Conservation (phyloP, 441 rosid genomes). For the Croton setiger region DNA sequence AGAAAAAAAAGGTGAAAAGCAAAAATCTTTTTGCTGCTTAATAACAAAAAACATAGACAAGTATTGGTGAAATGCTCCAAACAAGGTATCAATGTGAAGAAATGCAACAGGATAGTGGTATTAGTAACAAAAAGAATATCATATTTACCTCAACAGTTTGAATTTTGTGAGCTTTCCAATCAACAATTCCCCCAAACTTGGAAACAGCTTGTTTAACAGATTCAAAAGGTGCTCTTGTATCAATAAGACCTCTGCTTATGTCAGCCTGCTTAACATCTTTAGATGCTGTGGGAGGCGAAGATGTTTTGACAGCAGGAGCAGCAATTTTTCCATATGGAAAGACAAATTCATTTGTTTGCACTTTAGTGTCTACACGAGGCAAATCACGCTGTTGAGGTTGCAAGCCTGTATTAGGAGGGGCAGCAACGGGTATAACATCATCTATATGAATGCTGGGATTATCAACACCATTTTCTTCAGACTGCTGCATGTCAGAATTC, state of each 20-base stretch:
- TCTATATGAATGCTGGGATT: constrained; percentile 28
- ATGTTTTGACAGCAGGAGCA: constrained; percentile 21
- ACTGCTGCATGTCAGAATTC: constrained; percentile 25
- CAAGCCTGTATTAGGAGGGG: constrained; percentile 25
- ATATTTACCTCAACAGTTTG: constrained; percentile 70
- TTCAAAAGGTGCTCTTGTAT: constrained; percentile 85
- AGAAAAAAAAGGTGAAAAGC: constrained; percentile 6
- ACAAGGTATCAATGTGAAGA: background rate
- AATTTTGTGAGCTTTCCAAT: constrained; percentile 90
- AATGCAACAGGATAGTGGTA: constrained; percentile 14
- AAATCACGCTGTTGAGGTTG: constrained; percentile 22
- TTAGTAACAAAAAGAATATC: constrained; percentile 12
- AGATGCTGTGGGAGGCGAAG: constrained; percentile 29
- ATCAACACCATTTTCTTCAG: constrained; percentile 26
- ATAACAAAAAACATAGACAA: background rate
- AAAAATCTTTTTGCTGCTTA: background rate
- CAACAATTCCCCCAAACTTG: constrained; percentile 91
- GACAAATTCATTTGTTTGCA: constrained; percentile 3
- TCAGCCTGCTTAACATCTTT: constrained; percentile 29
- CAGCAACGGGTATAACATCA: constrained; percentile 30
- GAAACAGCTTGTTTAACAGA: constrained; percentile 96
- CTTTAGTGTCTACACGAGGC: constrained; percentile 23
- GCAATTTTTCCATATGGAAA: constrained; percentile 11
- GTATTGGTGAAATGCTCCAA: background rate
- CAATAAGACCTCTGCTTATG: constrained; percentile 56